These are phyloP conservation scores for Candida anglica DNA, from an alignment of 805 yeast species.

Conservation along the genomic window DNA sequence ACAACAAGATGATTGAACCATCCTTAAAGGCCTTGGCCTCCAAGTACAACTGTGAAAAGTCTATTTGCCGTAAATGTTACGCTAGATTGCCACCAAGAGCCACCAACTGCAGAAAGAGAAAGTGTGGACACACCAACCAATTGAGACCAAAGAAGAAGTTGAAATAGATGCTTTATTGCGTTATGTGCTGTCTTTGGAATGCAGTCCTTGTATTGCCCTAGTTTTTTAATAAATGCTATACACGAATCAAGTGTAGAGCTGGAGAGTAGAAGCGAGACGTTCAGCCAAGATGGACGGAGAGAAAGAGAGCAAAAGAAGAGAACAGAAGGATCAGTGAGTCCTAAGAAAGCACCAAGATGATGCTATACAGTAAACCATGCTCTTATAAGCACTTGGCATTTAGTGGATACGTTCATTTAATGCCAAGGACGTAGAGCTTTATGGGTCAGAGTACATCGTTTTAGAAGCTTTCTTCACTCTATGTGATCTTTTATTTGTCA, in stretches of 20 bases:
- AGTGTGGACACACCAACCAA: slow-evolving; percentile 99
- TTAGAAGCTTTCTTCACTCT: too few relatives aligned
- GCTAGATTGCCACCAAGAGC: slow-evolving; percentile 99
- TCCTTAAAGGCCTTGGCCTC: slow-evolving; percentile 98
- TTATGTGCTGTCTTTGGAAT: slow-evolving; percentile 2
- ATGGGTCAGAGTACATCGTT: too few relatives aligned
- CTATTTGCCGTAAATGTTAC: slow-evolving; percentile 99
- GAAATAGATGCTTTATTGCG: slow-evolving; percentile 61
- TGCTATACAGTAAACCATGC: too few relatives aligned
- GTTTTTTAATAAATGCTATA: slow-evolving; percentile 3
- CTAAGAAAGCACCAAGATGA: too few relatives aligned
- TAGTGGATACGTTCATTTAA: too few relatives aligned
- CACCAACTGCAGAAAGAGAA: slow-evolving; percentile 99
- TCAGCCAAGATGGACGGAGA: too few relatives aligned
- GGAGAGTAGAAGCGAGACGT: too few relatives aligned
- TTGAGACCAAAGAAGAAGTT: slow-evolving; percentile 99
- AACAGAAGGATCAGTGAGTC: too few relatives aligned
- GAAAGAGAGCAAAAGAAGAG: too few relatives aligned
- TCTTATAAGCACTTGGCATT: too few relatives aligned
- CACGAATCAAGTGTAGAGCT: slow-evolving; percentile 1
- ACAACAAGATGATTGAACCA: slow-evolving; percentile 83
- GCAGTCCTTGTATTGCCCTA: slow-evolving; percentile 1
- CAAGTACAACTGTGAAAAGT: slow-evolving; percentile 99
- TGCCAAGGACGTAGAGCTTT: too few relatives aligned
- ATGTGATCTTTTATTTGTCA: too few relatives aligned